Evolutionary conservation across 306 rosid genomes (phyloP).

Genomic region (Alnus rubra): DNA sequence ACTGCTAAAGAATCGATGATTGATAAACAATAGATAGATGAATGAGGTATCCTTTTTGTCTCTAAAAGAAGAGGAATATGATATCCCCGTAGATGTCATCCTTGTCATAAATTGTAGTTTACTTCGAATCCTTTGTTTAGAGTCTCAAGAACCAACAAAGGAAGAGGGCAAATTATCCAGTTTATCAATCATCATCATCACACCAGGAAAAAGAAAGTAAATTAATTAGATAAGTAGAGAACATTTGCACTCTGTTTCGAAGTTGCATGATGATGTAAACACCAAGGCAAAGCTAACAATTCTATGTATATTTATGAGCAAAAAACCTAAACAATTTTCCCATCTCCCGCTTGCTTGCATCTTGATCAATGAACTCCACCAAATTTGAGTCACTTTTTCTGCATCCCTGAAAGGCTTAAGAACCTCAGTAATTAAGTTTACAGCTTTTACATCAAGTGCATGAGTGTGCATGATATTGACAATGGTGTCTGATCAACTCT

Average conservation of each 20-base stretch:
- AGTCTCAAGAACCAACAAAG: no score
- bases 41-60: no score
- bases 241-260: neutral
- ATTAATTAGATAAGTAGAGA: neutral
- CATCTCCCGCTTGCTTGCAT: neutral
- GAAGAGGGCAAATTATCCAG: no score
- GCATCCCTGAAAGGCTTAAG: neutral
- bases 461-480: neutral
- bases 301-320: neutral
- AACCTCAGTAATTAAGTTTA: neutral
- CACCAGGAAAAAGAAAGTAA: neutral
- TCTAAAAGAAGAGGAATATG: no score
- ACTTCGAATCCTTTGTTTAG: no score
- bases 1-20: no score
- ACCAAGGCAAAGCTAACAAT: neutral
- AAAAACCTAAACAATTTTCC: neutral
- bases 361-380: neutral
- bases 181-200: no score
- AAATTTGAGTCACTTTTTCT: neutral
- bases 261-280: neutral
- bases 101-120: no score
- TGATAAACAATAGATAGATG: no score
- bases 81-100: no score
- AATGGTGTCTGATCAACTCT: constrained; percentile 17
- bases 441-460: neutral